phyloP scores from a whole-genome alignment of 306 rosid species.

The Trifolium dubium region DNA sequence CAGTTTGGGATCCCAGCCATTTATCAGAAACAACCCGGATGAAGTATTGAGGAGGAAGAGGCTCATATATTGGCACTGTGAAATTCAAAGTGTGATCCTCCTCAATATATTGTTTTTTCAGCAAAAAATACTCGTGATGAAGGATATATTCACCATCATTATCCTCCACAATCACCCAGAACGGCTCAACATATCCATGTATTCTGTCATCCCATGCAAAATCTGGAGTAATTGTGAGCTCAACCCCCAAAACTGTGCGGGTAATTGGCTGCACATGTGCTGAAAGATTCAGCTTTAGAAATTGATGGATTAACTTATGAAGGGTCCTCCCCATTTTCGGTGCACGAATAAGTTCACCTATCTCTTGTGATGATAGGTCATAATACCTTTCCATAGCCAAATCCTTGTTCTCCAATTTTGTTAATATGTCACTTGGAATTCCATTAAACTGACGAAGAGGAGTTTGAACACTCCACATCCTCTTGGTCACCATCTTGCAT shows the following conservation, averaged over 20 bases:
- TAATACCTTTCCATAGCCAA: constrained; percentile 96
- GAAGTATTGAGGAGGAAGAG: constrained; percentile 90
- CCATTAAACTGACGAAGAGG: constrained; percentile 91
- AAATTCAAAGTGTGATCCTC: constrained; percentile 92
- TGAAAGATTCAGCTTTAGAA: constrained; percentile 86
- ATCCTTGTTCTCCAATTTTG: constrained; percentile 89
- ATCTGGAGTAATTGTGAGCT: constrained; percentile 89
- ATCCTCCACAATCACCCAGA: constrained; percentile 97
- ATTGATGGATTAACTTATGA: constrained; percentile 82
- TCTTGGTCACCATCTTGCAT: constrained; percentile 89
- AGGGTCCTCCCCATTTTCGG: constrained; percentile 91
- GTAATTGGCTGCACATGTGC: constrained; percentile 99
- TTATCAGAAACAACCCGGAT: constrained; percentile 92
- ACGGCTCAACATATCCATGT: constrained; percentile 94
- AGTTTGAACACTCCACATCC: constrained; percentile 96
- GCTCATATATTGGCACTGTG: constrained; percentile 86
- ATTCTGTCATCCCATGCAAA: constrained; percentile 94
- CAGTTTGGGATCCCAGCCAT: constrained; percentile 93
- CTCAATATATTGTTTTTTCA: constrained; percentile 84
- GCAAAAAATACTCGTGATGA: constrained; percentile 85
- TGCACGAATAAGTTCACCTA: constrained; percentile 84
- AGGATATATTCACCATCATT: constrained; percentile 86
- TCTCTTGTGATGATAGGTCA: constrained; percentile 91
- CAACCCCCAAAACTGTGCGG: constrained; percentile 87
- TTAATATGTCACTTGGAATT: constrained; percentile 71